phyloP scores from a whole-genome alignment of 331 rosid genomes.

The Pyrus hybrid region DNA sequence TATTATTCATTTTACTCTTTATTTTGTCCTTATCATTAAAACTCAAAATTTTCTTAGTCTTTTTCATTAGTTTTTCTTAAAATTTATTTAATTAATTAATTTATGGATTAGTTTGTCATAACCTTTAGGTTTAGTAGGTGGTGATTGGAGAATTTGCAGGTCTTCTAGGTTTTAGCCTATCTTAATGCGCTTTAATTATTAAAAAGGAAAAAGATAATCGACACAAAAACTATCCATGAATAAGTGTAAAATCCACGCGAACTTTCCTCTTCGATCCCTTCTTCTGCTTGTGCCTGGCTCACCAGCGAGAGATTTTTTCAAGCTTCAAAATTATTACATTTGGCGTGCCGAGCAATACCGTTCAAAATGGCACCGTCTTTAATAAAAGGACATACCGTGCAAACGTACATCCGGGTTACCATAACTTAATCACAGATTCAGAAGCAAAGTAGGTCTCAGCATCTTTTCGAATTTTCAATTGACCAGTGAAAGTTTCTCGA shows the following conservation, averaged over 20 bases:
- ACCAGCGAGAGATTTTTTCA: background rate
- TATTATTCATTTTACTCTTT: too few species aligned
- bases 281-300: background rate
- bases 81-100: background rate
- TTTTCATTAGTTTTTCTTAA: too few species aligned
- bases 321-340: too few species aligned
- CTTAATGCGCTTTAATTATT: background rate
- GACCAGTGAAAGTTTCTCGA: conserved; percentile 70
- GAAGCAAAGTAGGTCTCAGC: conserved; percentile 22
- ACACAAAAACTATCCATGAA: too few species aligned
- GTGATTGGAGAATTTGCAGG: background rate
- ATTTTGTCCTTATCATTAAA: too few species aligned
- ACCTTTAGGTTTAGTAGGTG: background rate
- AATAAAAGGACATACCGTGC: background rate
- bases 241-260: background rate
- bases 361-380: background rate
- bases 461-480: conserved; percentile 64
- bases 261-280: background rate
- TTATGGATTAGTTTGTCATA: background rate
- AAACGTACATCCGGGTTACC: background rate
- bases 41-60: too few species aligned
- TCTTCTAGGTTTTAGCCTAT: background rate
- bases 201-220: background rate
- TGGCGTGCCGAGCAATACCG: background rate
- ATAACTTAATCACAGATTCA: background rate